Evolutionary conservation across 352 stramenopile species (phyloP).

Genomic region (Pythium dissotocum): DNA sequence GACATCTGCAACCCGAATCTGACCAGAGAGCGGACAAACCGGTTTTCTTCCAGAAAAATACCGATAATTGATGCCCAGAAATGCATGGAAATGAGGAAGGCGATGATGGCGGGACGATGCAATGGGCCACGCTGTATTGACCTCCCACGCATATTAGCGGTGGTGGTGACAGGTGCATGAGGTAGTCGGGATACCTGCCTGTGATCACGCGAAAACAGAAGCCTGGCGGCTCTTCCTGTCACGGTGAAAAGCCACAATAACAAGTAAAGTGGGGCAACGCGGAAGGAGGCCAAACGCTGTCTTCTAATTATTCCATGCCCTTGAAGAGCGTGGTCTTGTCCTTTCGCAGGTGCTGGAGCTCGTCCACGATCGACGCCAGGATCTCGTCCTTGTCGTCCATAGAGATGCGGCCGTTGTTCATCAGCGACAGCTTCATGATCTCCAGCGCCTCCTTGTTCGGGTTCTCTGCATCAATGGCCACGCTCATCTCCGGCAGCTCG

Average conservation of each 20-base stretch:
- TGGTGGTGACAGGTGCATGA: too few relatives aligned
- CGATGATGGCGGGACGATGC: background rate
- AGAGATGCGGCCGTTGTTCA: conserved; percentile 87
- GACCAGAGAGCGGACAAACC: conserved; percentile 1
- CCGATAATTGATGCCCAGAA: background rate
- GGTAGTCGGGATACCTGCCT: too few relatives aligned
- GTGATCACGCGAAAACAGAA: background rate
- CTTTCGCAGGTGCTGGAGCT: conserved; percentile 78
- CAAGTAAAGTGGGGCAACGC: background rate
- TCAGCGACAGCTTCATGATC: conserved; percentile 89
- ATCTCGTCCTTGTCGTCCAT: conserved; percentile 91
- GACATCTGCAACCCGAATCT: conserved; percentile 11
- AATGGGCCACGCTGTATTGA: background rate
- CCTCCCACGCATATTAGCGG: too few relatives aligned
- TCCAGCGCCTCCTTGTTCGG: conserved; percentile 79
- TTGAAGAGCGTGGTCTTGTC: conserved; percentile 88
- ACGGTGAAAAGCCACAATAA: background rate
- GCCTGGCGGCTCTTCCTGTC: background rate
- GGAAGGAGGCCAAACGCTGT: background rate
- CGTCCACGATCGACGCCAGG: conserved; percentile 76
- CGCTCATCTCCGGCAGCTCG: conserved; percentile 71
- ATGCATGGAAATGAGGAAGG: too few relatives aligned
- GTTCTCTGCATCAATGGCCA: conserved; percentile 63
- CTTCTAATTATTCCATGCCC: conserved; percentile 50
- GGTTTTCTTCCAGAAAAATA: conserved; percentile 1